phyloP scores from a whole-genome alignment of 805 yeast species.

The Wickerhamiella azyma region DNA sequence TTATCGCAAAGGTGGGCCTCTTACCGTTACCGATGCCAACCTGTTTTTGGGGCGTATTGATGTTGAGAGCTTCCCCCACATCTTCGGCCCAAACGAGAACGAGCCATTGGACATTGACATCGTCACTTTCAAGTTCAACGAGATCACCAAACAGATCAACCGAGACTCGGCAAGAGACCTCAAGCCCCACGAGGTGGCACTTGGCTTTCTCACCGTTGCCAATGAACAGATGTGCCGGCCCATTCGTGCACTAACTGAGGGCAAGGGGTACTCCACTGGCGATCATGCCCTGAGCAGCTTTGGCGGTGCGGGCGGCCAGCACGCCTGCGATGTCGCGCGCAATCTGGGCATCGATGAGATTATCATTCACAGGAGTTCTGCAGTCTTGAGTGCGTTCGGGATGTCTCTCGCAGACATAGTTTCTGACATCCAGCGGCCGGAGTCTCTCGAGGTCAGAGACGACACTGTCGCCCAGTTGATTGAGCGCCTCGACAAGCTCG shows the following conservation, averaged over 20 bases:
- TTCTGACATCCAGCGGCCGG: slow-evolving; percentile 64
- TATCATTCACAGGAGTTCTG: slow-evolving; percentile 66
- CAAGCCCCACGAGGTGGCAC: slow-evolving; percentile 57
- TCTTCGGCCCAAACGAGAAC: slow-evolving; percentile 71
- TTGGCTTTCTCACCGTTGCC: slow-evolving; percentile 72
- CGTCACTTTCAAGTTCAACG: slow-evolving; percentile 37
- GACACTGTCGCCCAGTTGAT: slow-evolving; percentile 27
- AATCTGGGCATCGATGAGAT: slow-evolving; percentile 55
- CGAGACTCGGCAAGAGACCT: slow-evolving; percentile 33
- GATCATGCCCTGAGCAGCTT: slow-evolving; percentile 65
- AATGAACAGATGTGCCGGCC: slow-evolving; percentile 88
- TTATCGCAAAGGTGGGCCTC: slow-evolving; percentile 70
- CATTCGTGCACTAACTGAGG: slow-evolving; percentile 70
- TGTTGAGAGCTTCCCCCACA: slow-evolving; percentile 64
- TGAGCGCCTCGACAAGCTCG: slow-evolving; percentile 34
- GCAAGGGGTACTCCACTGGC: slow-evolving; percentile 57
- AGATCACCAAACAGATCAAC: slow-evolving; percentile 46
- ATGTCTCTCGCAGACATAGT: slow-evolving; percentile 79
- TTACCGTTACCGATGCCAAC: slow-evolving; percentile 79
- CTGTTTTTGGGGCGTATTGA: slow-evolving; percentile 55
- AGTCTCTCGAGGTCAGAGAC: slow-evolving; percentile 32
- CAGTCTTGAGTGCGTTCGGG: slow-evolving; percentile 77
- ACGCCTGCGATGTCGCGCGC: slow-evolving; percentile 64
- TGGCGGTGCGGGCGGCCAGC: slow-evolving; percentile 94
- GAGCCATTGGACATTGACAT: slow-evolving; percentile 49